A percentile compares a stretch with the other conserved stretches of the same genome.
Conservation (phyloP, 2,329 filamentous ascomycete genomes). For the Leptosphaerulina australis region DNA sequence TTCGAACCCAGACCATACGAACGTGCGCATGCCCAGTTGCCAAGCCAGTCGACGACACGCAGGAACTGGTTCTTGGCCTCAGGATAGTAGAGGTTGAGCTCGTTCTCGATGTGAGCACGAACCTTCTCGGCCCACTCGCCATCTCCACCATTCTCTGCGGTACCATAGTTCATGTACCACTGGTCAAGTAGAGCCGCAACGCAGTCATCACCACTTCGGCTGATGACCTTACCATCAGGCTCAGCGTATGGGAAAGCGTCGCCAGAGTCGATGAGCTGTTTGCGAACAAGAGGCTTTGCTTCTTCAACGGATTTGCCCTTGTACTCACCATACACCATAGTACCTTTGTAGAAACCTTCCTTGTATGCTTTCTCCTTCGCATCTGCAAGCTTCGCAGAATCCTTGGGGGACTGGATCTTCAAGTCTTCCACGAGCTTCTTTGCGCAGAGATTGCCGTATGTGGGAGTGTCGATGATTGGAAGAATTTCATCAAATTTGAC, state of each 20-base stretch:
- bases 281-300: constrained; percentile 83
- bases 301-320: constrained; percentile 84
- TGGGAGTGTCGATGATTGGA: constrained; percentile 77
- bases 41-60: constrained; percentile 87
- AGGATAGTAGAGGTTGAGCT: constrained; percentile 77
- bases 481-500: constrained; percentile 80
- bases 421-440: constrained; percentile 84
- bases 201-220: constrained; percentile 88
- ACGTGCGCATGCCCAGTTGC: constrained; percentile 83
- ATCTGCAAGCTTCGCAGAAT: constrained; percentile 85
- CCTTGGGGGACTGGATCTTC: constrained; percentile 97
- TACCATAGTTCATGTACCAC: constrained; percentile 96
- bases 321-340: constrained; percentile 85
- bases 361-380: constrained; percentile 97
- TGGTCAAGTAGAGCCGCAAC: constrained; percentile 93
- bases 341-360: constrained; percentile 95
- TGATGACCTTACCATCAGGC: constrained; percentile 85
- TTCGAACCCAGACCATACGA: constrained; percentile 92
- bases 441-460: constrained; percentile 84
- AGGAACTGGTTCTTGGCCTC: constrained; percentile 68
- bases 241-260: constrained; percentile 92
- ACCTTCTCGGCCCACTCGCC: constrained; percentile 76
- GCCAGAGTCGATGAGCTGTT: constrained; percentile 75
- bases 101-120: constrained; percentile 55
- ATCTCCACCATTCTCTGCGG: constrained; percentile 67